phyloP scores from a whole-genome alignment of 106 monocot species.

The Cymbidium sinense region DNA sequence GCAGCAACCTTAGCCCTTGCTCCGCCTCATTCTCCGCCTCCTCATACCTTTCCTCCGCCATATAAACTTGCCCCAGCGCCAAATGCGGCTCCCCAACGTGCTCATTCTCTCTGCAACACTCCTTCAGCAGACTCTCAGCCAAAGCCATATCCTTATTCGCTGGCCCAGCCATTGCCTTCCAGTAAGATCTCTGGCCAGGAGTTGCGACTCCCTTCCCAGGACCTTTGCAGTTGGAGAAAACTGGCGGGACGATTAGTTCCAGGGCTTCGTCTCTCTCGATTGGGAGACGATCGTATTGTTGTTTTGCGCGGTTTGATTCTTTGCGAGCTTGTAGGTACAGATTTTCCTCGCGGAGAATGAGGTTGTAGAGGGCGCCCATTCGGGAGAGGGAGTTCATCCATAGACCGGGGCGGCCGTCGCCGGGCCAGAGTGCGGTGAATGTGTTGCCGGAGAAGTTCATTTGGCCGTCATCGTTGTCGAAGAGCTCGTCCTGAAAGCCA shows the following conservation, averaged over 20 bases:
- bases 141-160: not conserved
- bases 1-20: constrained; percentile 37
- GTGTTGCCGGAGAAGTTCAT: constrained; percentile 51
- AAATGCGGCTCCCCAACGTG: constrained; percentile 62
- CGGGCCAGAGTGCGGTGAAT: constrained; percentile 58
- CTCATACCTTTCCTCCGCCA: constrained; percentile 36
- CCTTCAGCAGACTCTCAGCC: constrained; percentile 37
- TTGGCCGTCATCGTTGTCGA: constrained; percentile 48
- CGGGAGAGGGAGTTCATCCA: constrained; percentile 74
- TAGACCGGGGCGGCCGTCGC: constrained; percentile 57
- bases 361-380: constrained; percentile 45
- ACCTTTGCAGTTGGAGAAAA: constrained; percentile 61
- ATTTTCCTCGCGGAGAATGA: constrained; percentile 57
- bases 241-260: constrained; percentile 49
- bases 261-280: constrained; percentile 37
- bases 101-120: constrained; percentile 42
- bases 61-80: constrained; percentile 48
- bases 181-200: constrained; percentile 55
- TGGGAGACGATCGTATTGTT: not conserved
- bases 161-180: constrained; percentile 35
- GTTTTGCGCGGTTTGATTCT: not conserved
- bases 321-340: constrained; percentile 32
- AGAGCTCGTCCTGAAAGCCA: constrained; percentile 63
- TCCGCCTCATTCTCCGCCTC: constrained; percentile 48
- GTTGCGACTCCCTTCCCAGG: constrained; percentile 37